Evolutionary conservation across 192 early-diverging fungal genomes (phyloP).

Genomic region (Podila horticola): DNA sequence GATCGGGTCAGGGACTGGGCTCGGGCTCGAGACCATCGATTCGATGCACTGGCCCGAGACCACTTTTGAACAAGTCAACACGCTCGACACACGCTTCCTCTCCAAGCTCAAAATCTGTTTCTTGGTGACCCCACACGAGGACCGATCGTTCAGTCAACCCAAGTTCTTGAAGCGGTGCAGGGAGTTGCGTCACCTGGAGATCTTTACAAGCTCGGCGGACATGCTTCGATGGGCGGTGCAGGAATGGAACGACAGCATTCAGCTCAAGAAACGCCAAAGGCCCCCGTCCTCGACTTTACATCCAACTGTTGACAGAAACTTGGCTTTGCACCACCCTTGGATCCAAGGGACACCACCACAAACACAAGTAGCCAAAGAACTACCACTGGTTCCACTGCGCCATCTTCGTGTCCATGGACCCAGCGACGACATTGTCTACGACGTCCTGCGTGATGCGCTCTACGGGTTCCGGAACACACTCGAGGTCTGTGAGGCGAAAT

Average conservation of each 20-base stretch:
- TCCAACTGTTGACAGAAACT: background rate
- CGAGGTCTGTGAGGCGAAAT: conserved; percentile 9
- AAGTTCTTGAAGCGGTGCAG: conserved; percentile 33
- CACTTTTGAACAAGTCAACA: conserved; percentile 3
- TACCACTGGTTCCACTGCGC: conserved; percentile 4
- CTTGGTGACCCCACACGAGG: conserved; percentile 4
- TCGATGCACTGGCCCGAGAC: conserved; percentile 19
- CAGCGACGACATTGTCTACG: conserved; percentile 16
- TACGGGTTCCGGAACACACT: conserved; percentile 33
- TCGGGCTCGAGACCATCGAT: conserved; percentile 15
- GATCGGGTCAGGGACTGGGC: conserved; percentile 19
- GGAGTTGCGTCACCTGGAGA: conserved; percentile 9
- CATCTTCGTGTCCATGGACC: conserved; percentile 19
- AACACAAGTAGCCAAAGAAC: background rate
- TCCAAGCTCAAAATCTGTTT: conserved; percentile 10
- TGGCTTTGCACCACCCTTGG: background rate
- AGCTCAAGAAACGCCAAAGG: background rate
- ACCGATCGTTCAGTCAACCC: conserved; percentile 21
- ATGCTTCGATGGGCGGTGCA: conserved; percentile 37
- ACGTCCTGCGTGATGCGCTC: conserved; percentile 32
- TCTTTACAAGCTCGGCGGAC: conserved; percentile 22
- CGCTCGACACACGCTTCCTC: conserved; percentile 16
- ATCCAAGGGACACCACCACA: no score
- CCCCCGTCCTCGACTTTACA: no score
- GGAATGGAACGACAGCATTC: conserved; percentile 22